phyloP scores from a whole-genome alignment of 805 yeast genomes.

The Myxozyma mucilagina region DNA sequence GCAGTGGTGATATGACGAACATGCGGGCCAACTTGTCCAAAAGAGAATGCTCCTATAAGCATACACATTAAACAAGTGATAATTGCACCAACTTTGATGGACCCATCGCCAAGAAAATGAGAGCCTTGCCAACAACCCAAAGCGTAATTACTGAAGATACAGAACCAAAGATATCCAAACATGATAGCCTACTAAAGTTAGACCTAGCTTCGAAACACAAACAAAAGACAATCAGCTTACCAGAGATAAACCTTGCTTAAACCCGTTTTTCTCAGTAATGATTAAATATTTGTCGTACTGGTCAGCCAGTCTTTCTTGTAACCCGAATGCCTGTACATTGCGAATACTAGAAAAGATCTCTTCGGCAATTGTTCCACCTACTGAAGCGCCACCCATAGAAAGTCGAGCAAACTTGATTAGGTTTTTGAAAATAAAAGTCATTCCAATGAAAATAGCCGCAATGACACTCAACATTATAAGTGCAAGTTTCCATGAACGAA shows the following conservation, averaged over 20 bases:
- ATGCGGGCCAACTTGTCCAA: constrained; percentile 46
- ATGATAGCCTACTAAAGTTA: constrained; percentile 34
- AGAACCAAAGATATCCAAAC: constrained; percentile 44
- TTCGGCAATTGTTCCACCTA: constrained; percentile 43
- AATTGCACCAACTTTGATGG: constrained; percentile 39
- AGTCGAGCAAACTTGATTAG: constrained; percentile 27
- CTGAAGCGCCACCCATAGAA: constrained; percentile 21
- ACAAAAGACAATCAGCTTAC: constrained; percentile 18
- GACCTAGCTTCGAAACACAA: not conserved
- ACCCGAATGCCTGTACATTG: constrained; percentile 45
- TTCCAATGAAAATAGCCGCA: constrained; percentile 37
- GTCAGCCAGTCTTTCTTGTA: constrained; percentile 42
- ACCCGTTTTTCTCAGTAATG: constrained; percentile 33
- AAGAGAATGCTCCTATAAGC: constrained; percentile 41
- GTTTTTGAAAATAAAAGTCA: constrained; percentile 38
- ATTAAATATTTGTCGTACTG: constrained; percentile 39
- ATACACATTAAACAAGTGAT: constrained; percentile 37
- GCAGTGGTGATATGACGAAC: constrained; percentile 42
- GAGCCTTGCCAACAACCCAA: constrained; percentile 50
- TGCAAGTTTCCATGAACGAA: constrained; percentile 44
- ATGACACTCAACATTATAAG: constrained; percentile 42
- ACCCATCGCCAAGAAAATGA: constrained; percentile 40
- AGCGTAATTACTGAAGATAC: constrained; percentile 71
- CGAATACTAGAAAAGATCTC: constrained; percentile 45
- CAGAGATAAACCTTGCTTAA: constrained; percentile 20